Conservation (phyloP, 2,329 filamentous ascomycete genomes). For the Ceratocystis huliohia region DNA sequence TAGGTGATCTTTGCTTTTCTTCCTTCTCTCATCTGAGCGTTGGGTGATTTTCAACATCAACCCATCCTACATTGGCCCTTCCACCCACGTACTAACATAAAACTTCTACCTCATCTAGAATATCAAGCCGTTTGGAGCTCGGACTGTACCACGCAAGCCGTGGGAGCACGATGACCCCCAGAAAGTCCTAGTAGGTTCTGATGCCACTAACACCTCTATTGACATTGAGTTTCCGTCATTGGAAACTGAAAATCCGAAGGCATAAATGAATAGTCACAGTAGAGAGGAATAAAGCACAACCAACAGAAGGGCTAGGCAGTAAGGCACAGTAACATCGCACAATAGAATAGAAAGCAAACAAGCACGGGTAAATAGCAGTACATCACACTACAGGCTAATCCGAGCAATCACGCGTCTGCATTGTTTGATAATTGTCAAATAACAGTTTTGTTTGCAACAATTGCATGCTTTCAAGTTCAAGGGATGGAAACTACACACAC, state of each 20-base stretch:
- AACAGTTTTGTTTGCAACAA: background rate
- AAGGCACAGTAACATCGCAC: background rate
- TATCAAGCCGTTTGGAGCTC: slow-evolving; percentile 19
- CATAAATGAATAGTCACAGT: background rate
- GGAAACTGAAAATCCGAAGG: background rate
- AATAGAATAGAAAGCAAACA: background rate
- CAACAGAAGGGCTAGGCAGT: background rate
- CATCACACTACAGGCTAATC: background rate
- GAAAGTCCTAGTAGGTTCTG: background rate
- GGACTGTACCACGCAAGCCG: slow-evolving; percentile 19
- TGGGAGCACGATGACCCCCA: slow-evolving; percentile 15
- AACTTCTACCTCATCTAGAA: background rate
- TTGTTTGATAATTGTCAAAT: background rate
- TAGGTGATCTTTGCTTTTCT: slow-evolving; percentile 31
- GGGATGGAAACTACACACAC: background rate
- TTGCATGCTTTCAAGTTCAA: background rate
- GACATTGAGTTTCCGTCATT: slow-evolving; percentile 18
- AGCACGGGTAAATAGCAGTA: background rate
- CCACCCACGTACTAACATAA: slow-evolving; percentile 27
- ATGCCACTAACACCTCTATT: background rate
- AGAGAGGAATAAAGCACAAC: background rate
- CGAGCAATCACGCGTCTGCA: background rate
- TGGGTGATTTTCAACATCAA: background rate
- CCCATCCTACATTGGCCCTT: too few species aligned
- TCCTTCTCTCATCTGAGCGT: background rate